phyloP scores from a whole-genome alignment of 2,329 filamentous ascomycete genomes.

The Piedraia hortae region DNA sequence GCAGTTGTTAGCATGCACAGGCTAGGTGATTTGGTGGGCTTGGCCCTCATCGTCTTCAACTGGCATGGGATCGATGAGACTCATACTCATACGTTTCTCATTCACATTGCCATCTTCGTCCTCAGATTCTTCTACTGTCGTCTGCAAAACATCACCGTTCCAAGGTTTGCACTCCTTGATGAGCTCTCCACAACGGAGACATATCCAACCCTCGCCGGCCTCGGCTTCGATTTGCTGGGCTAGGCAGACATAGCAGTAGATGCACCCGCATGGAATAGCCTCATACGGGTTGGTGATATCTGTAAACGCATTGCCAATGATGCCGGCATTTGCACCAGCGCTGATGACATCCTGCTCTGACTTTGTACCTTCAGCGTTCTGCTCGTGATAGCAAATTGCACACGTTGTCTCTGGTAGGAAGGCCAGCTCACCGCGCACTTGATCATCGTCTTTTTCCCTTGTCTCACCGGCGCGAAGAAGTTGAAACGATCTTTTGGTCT shows the following conservation, averaged over 20 bases:
- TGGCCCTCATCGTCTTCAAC: no score
- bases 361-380: conserved; percentile 37
- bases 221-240: conserved; percentile 71
- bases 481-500: conserved; percentile 34
- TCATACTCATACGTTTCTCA: background rate
- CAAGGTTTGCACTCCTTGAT: conserved; percentile 74
- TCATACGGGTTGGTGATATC: conserved; percentile 95
- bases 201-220: conserved; percentile 83
- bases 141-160: conserved; percentile 83
- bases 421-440: conserved; percentile 30
- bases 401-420: conserved; percentile 86
- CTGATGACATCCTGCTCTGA: conserved; percentile 53
- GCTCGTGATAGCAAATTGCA: conserved; percentile 87
- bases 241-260: conserved; percentile 94
- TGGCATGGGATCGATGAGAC: no score
- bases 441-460: conserved; percentile 20
- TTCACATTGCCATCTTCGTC: background rate
- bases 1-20: no score
- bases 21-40: background rate
- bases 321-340: conserved; percentile 27
- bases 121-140: background rate
- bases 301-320: conserved; percentile 66
- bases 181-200: conserved; percentile 60
- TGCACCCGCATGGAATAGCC: conserved; percentile 60
- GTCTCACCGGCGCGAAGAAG: conserved; percentile 16